Percentiles rank a stretch among this genome's conserved stretches.
Conservation (phyloP, 805 yeast genomes). For the Starmera amethionina region DNA sequence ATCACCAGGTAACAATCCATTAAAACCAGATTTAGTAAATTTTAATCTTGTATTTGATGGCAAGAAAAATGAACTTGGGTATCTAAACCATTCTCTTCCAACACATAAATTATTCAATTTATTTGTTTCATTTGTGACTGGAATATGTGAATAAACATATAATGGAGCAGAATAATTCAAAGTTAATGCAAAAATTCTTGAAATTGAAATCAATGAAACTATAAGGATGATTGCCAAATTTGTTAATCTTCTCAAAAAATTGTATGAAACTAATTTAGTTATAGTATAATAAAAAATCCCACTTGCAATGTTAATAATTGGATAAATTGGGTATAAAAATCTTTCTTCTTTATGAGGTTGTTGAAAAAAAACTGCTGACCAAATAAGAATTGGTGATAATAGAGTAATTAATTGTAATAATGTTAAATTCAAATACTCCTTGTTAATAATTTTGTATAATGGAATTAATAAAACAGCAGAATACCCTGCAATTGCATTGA, state of each 20-base stretch:
- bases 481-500: slow-evolving; percentile 32
- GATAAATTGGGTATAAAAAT: slow-evolving; percentile 79
- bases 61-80: slow-evolving; percentile 78
- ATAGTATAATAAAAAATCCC: slow-evolving; percentile 33
- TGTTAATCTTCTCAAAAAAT: background rate
- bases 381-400: slow-evolving; percentile 46
- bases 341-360: slow-evolving; percentile 95
- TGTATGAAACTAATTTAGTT: slow-evolving; percentile 7
- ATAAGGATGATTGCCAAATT: slow-evolving; percentile 2
- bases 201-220: slow-evolving; percentile 24
- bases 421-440: slow-evolving; percentile 5
- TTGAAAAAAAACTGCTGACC: slow-evolving; percentile 55
- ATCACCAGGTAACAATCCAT: slow-evolving; percentile 85
- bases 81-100: slow-evolving; percentile 96
- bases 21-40: slow-evolving; percentile 70
- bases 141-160: slow-evolving; percentile 38
- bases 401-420: slow-evolving; percentile 17
- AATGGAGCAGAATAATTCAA: slow-evolving; percentile 70
- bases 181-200: slow-evolving; percentile 52
- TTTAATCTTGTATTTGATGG: slow-evolving; percentile 51
- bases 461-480: slow-evolving; percentile 27
- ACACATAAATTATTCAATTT: slow-evolving; percentile 43
- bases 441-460: slow-evolving; percentile 16
- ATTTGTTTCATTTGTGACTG: slow-evolving; percentile 26
- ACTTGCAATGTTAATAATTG: slow-evolving; percentile 54